These are phyloP conservation scores for Casuarina equisetifolia DNA, from an alignment of 306 rosid species.

Conservation along the genomic window DNA sequence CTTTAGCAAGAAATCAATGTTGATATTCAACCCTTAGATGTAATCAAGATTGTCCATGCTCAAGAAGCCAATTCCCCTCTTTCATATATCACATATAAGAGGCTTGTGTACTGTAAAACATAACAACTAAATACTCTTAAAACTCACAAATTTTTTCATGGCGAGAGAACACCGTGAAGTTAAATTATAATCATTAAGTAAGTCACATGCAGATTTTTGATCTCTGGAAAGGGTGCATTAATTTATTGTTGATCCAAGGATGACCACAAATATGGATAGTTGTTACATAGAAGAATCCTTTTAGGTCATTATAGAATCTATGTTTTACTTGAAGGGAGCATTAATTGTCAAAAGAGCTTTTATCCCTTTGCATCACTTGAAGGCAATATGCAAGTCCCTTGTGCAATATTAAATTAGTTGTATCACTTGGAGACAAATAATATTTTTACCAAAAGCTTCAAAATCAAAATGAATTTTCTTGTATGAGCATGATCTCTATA, in stretches of 20 bases:
- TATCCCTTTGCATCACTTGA: background rate
- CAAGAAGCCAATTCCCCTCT: background rate
- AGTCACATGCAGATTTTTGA: background rate
- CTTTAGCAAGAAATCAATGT: background rate
- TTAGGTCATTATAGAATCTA: background rate
- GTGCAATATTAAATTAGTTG: background rate
- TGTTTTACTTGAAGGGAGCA: background rate
- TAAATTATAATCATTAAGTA: background rate
- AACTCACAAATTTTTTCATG: background rate
- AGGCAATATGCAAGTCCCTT: background rate
- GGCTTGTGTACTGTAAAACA: background rate
- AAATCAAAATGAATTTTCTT: constrained; percentile 1
- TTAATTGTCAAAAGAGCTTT: background rate
- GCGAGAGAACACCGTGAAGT: background rate
- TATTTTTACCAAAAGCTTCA: constrained; percentile 10
- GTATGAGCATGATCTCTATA: background rate
- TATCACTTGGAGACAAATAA: background rate
- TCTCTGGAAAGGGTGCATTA: background rate
- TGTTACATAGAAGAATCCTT: background rate
- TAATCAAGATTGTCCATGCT: background rate
- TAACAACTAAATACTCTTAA: background rate
- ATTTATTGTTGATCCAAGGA: background rate
- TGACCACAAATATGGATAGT: background rate
- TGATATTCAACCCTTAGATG: background rate
- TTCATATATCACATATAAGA: background rate